Conservation (phyloP, 345 rosid species). For the Pugionium dolabratum region DNA sequence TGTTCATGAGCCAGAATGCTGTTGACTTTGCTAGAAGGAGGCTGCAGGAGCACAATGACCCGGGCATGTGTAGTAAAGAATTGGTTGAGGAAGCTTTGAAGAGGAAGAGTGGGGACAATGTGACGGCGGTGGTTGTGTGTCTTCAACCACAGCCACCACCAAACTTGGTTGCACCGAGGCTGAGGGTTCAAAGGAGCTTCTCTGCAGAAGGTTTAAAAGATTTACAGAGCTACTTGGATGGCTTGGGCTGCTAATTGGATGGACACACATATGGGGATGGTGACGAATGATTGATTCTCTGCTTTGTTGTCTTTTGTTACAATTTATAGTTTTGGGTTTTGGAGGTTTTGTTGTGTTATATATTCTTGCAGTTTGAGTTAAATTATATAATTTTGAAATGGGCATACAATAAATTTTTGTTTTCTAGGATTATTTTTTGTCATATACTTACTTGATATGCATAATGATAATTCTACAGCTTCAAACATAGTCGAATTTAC, state of each 20-base stretch:
- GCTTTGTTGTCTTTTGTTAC: slow-evolving; percentile 22
- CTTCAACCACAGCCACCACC: slow-evolving; percentile 73
- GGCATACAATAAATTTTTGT: slow-evolving; percentile 26
- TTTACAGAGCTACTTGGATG: slow-evolving; percentile 71
- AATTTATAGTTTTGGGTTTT: slow-evolving; percentile 32
- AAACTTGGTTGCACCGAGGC: slow-evolving; percentile 61
- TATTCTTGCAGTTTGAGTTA: slow-evolving; percentile 35
- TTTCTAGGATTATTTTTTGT: too few relatives aligned
- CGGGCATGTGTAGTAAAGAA: slow-evolving; percentile 68
- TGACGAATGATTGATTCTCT: slow-evolving; percentile 36
- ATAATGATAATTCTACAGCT: too few relatives aligned
- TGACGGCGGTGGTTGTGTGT: slow-evolving; percentile 73
- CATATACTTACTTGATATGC: too few relatives aligned
- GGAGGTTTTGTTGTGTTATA: slow-evolving; percentile 27
- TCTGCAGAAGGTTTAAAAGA: slow-evolving; percentile 74
- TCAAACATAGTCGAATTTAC: too few relatives aligned
- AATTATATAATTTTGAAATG: slow-evolving; percentile 24
- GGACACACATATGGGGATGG: neutral
- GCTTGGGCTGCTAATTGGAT: slow-evolving; percentile 45
- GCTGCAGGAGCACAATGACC: slow-evolving; percentile 85
- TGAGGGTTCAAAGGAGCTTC: slow-evolving; percentile 70
- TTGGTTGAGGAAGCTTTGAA: slow-evolving; percentile 80
- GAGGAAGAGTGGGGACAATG: slow-evolving; percentile 83
- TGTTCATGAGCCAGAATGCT: slow-evolving; percentile 82
- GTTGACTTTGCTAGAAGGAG: slow-evolving; percentile 85